Evolutionary conservation across 495 filamentous ascomycete species (phyloP), one percentile per base, ranked within the genome.

Genomic region (Hypoxylon cercidicola): DNA sequence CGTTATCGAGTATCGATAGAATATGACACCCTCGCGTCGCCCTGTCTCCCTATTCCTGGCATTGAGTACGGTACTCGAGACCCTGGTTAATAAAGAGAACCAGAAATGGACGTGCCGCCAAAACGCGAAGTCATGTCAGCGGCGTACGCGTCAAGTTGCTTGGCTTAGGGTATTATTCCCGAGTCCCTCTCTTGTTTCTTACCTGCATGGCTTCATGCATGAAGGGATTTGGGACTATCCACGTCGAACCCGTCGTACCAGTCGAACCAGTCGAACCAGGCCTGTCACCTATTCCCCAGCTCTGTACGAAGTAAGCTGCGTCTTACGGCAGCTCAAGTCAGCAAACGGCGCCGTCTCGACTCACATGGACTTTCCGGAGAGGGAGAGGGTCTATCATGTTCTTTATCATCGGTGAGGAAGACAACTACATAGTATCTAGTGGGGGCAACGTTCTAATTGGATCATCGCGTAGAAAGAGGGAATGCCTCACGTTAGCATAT

Each of bases 281-380:
- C 16, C 16, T 13, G 25, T 6, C 21, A 16, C 3, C 13, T 43
- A 44, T 20, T 25, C 40, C 18, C 49, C 39, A 53, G 40, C 54
- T 30, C 41, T 57, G 58, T n/a, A n/a, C n/a, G n/a, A n/a, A n/a
- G 23, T 67, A 67, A 67, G 64, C 55, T 52, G 3, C 49, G 62
- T 41, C 59, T 68, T 63, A 68, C 55, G 64, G 50, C 54, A 68
- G 62, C 55, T 58, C 51, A 55, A 32, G 64, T 68, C 64, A 68
- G 64, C 64, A 59, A 25, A 25, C 23, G 5, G 23, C 2, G 23
- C 23, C 23, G 5, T 50, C 4, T 44, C 35, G 30, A 56, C 34
- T 44, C 44, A 41, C 35, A 55, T 52, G 39, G 3, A 23, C n/a
- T 13, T 15, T 18, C 28, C 16, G 25, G 58, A 58, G 19, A 18